Conservation (phyloP, 78 protist genomes). For the Planoprotostelium fungivorum region DNA sequence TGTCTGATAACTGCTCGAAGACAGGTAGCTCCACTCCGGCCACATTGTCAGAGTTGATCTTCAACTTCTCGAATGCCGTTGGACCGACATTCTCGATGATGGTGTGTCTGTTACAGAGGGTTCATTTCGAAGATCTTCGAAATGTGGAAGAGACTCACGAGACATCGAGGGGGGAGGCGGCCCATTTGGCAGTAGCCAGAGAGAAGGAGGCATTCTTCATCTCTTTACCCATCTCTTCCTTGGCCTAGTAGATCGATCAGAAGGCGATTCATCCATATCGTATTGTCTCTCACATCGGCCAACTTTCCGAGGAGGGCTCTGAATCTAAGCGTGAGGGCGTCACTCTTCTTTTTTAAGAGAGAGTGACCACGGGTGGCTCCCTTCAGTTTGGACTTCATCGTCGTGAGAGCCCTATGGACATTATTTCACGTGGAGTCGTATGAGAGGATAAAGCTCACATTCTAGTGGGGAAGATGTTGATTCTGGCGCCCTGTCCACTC, state of each 20-base stretch:
- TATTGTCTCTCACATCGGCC: slow-evolving; percentile 12
- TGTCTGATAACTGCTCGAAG: slow-evolving; percentile 58
- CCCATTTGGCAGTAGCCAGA: slow-evolving; percentile 76
- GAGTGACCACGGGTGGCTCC: slow-evolving; percentile 94
- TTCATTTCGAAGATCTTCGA: not conserved
- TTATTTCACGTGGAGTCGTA: not conserved
- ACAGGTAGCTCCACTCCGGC: slow-evolving; percentile 94
- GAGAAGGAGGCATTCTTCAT: slow-evolving; percentile 79
- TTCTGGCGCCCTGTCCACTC: slow-evolving; percentile 13
- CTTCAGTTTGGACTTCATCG: slow-evolving; percentile 75
- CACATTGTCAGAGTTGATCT: slow-evolving; percentile 74
- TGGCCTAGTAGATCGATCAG: not conserved
- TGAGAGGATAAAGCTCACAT: slow-evolving; percentile 20
- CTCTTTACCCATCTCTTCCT: slow-evolving; percentile 60
- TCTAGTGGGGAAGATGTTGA: slow-evolving; percentile 65
- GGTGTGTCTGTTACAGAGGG: slow-evolving; percentile 23
- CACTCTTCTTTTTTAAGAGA: slow-evolving; percentile 94
- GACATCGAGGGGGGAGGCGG: slow-evolving; percentile 73
- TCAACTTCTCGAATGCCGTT: slow-evolving; percentile 53
- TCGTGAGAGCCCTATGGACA: slow-evolving; percentile 81
- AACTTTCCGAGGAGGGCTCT: slow-evolving; percentile 69
- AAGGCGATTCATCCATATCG: not conserved
- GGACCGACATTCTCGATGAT: slow-evolving; percentile 59
- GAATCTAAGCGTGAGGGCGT: slow-evolving; percentile 87
- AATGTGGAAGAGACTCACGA: slow-evolving; percentile 15